phyloP scores from a whole-genome alignment of 2,329 filamentous ascomycete genomes.

The Myotisia sp. region DNA sequence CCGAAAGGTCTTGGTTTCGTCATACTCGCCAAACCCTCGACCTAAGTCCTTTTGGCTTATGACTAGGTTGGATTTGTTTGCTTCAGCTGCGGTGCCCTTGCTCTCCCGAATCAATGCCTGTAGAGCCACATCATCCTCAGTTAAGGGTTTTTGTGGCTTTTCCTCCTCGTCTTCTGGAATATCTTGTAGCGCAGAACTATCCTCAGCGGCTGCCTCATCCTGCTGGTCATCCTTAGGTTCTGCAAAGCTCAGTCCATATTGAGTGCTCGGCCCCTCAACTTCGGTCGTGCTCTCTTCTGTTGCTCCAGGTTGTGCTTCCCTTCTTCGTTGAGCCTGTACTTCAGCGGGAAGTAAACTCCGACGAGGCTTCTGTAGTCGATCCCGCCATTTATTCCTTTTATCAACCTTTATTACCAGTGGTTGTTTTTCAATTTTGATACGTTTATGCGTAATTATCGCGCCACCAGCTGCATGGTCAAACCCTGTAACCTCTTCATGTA shows the following conservation, averaged over 20 bases:
- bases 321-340: conserved; percentile 35
- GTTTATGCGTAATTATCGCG: conserved; percentile 27
- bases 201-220: conserved; percentile 20
- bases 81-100: conserved; percentile 23
- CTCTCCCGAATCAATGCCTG: conserved; percentile 50
- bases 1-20: conserved; percentile 47
- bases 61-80: conserved; percentile 35
- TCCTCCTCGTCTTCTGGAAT: conserved; percentile 9
- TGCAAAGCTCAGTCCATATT: conserved; percentile 42
- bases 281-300: conserved; percentile 30
- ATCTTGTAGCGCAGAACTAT: conserved; percentile 4
- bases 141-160: conserved; percentile 26
- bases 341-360: conserved; percentile 47
- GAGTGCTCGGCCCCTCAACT: conserved; percentile 37
- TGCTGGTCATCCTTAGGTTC: conserved; percentile 14
- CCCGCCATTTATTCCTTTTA: conserved; percentile 63
- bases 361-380: conserved; percentile 26
- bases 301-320: conserved; percentile 18
- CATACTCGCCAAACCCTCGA: conserved; percentile 17
- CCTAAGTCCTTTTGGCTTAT: conserved; percentile 32
- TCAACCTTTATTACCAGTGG: conserved; percentile 67
- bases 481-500: conserved; percentile 37
- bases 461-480: conserved; percentile 36
- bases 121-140: conserved; percentile 50
- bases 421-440: conserved; percentile 33